Evolutionary conservation across 208 protist genomes (phyloP).

Genomic region (Acanthamoeba divionensis): DNA sequence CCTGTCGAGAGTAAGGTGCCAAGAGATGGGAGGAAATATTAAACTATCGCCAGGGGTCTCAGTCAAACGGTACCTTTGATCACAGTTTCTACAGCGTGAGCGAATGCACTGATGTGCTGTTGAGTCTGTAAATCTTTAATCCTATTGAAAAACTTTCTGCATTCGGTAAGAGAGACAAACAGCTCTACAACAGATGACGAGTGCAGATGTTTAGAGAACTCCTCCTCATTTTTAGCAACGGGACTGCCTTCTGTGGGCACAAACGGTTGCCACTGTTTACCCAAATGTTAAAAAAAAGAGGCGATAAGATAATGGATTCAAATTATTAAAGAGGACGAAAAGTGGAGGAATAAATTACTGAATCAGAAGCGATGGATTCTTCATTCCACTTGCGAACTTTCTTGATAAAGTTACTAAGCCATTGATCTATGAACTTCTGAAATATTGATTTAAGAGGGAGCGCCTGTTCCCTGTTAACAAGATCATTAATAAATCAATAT

Average conservation of each 20-base stretch:
- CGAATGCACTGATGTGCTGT: not conserved
- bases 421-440: slow-evolving; percentile 23
- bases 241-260: not conserved
- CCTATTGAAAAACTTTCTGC: not conserved
- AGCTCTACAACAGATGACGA: slow-evolving; percentile 26
- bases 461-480: not conserved
- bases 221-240: not conserved
- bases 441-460: slow-evolving; percentile 10
- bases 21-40: no score
- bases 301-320: not conserved
- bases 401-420: slow-evolving; percentile 20
- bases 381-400: slow-evolving; percentile 42
- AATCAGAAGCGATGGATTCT: slow-evolving; percentile 2
- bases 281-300: not conserved
- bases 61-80: no score
- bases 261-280: slow-evolving; percentile 28
- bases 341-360: not conserved
- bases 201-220: not conserved
- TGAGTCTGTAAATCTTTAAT: not conserved
- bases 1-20: no score
- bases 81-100: not conserved
- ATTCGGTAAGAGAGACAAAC: not conserved
- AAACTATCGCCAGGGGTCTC: no score
- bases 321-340: not conserved
- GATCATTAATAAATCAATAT: not conserved